These are phyloP conservation scores for Bipolaris cookei DNA, from an alignment of 2,329 filamentous ascomycete species.

Conservation along the genomic window DNA sequence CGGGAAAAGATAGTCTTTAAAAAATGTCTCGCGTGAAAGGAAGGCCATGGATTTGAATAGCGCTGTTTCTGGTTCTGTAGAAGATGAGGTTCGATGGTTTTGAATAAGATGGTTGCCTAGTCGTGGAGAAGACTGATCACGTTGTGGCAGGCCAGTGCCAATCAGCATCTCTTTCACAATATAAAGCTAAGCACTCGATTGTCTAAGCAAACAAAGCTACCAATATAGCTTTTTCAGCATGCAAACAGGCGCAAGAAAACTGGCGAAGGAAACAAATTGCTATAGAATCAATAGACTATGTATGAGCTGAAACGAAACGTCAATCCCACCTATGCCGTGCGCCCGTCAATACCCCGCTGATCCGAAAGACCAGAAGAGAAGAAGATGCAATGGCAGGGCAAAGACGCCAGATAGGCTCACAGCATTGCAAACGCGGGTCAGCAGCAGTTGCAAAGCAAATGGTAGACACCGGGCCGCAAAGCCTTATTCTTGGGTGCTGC, in stretches of 20 bases:
- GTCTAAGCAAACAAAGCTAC: background rate
- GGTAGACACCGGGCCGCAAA: slow-evolving; percentile 6
- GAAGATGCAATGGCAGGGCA: slow-evolving; percentile 36
- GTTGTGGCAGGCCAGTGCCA: background rate
- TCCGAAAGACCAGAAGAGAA: slow-evolving; percentile 20
- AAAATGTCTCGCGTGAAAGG: background rate
- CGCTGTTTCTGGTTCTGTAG: no score
- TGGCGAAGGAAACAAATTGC: background rate
- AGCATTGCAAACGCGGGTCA: slow-evolving; percentile 14
- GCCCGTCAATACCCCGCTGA: slow-evolving; percentile 34
- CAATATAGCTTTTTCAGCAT: slow-evolving; percentile 5
- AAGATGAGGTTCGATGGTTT: background rate
- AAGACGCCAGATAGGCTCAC: slow-evolving; percentile 44
- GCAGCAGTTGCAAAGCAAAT: slow-evolving; percentile 23
- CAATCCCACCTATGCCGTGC: slow-evolving; percentile 34
- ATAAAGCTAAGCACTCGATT: background rate
- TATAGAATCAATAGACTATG: slow-evolving; percentile 13
- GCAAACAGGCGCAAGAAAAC: background rate
- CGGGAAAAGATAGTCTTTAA: background rate
- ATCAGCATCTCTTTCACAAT: background rate
- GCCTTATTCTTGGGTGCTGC: slow-evolving; percentile 43
- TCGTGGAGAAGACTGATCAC: background rate
- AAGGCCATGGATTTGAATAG: background rate
- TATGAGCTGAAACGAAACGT: slow-evolving; percentile 46
- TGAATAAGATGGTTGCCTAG: background rate